Evolutionary conservation across 2,329 filamentous ascomycete genomes (phyloP), one percentile per base, ranked within the genome.

Genomic region (Fusarium pseudoanthophilum): DNA sequence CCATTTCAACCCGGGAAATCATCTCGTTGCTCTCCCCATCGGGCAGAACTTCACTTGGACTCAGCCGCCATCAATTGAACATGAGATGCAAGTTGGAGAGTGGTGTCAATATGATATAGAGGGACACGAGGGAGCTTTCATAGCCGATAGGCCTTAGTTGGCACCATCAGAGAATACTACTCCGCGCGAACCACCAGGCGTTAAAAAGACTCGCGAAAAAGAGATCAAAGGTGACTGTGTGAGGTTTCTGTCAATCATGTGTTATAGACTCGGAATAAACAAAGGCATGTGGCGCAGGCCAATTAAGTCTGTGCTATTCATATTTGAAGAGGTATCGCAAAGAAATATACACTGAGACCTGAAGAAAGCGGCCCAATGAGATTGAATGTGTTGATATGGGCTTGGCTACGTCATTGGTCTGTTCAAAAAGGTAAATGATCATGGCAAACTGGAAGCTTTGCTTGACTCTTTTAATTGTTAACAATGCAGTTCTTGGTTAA

Each of bases 31-130:
- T 20, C 16, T 9, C 16, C 16, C 2, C 9, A 37, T 18, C 28
- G 18, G 28, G 3, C 28, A 4, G 46, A 32, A n/a, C 5, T 3
- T 15, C 4, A 18, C 1, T 15, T 7, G 2, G 2, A 32, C 4
- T 11, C 21, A 21, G 7, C 15, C 28, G 2, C 21, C 28, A 11
- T 32, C 28, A 0, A 34, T 10, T 14, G 28, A 51, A 18, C 5
- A 34, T 11, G 21, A 18, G 15, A 49, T 32, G 28, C 11, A 18
- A 13, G 28, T 13, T 24, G 16, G 18, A 24, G 15, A 32, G 15
- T 11, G 11, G 11, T 1, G 11, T 8, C 15, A 21, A 18, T 10
- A 49, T 7, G 14, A n/a, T 4, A 14, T 10, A 2, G 18, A 4
- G 4, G 5, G 15, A 7, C 7, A 32, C 15, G 4, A 18, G 46